Base-by-base conservation (phyloP, 257 asterid species). In the Solanum pinnatisectum region DNA sequence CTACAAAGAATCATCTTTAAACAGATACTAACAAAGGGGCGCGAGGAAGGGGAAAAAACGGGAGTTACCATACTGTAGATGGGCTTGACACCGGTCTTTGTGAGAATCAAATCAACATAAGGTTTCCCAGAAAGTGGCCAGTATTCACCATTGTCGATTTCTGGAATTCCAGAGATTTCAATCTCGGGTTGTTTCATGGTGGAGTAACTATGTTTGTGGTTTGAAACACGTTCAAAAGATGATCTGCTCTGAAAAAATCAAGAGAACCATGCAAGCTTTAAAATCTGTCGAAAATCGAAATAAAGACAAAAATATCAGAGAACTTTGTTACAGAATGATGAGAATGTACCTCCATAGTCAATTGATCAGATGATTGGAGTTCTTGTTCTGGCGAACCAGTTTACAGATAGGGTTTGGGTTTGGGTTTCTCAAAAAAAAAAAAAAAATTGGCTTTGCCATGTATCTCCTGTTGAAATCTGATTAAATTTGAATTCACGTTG, bases 91-190 rank as follows among this genome's bases (percentile, higher is more conserved):
- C 88, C 86, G 32, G 91, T 36, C 72, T 60, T 86, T 18, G 87
- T 4, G 4, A 93, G 42, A 72, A 88, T 23, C 23, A 90, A 6
- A 89, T 87, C 88, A 77, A 90, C 88, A 65, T 84, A 87, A 0
- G 88, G 92, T 52, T 85, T 86, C 83, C 86, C 90, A 4, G 92
- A 83, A 78, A 93, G 89, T 59, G 90, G 82, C 87, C 84, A 82
- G 49, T 79, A 77, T 9, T 44, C 89, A 36, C 82, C 90, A 5
- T 78, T 85, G 36, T 88, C 90, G 56, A 18, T 65, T 30, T 46
- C 85, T 46, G 60, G 11, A 25, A 81, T 81, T 81, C 85, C 85
- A 30, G 30, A 27, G 42, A 70, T 81, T 46, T 81, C 85, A 30
- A 46, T 30, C 30, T 81, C 68, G 14, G 70, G 68, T 30, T 37